Conservation (phyloP, 306 rosid genomes). For the Cucurbita ficifolia region DNA sequence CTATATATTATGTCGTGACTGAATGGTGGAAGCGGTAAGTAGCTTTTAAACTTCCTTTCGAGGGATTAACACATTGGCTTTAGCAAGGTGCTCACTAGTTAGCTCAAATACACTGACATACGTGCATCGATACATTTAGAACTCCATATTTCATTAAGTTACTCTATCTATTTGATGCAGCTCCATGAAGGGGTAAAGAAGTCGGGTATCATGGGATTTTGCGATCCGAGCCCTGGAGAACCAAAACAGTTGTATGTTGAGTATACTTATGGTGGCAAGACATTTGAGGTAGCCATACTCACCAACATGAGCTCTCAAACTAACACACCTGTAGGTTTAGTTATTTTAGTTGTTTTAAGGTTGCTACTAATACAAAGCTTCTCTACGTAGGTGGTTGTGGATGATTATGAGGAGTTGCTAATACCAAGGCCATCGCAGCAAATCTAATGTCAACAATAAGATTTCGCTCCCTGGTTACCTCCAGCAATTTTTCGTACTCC, state of each 20-base stretch:
- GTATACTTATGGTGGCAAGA: slow-evolving; percentile 42
- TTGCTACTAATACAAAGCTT: neutral
- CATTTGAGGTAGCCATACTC: slow-evolving; percentile 38
- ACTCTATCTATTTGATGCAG: slow-evolving; percentile 32
- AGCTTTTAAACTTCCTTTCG: neutral
- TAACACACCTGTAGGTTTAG: neutral
- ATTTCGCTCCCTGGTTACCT: slow-evolving; percentile 13
- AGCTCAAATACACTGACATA: neutral
- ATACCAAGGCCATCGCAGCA: slow-evolving; percentile 47
- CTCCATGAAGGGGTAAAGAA: slow-evolving; percentile 86
- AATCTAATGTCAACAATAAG: slow-evolving; percentile 22
- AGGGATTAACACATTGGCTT: neutral
- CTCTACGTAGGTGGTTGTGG: slow-evolving; percentile 46
- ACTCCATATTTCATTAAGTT: neutral
- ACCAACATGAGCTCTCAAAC: neutral
- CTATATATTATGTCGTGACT: neutral
- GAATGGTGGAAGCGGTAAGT: neutral
- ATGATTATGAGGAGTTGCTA: slow-evolving; percentile 52
- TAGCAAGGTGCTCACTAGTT: neutral
- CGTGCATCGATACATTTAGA: neutral
- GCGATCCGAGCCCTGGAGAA: slow-evolving; percentile 88
- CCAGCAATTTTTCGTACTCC: slow-evolving; percentile 29
- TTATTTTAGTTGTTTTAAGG: neutral
- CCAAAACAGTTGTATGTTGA: slow-evolving; percentile 56
- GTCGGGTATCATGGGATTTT: slow-evolving; percentile 95